phyloP scores from a whole-genome alignment of 192 early-diverging fungal species.

The Tieghemiomyces parasiticus region DNA sequence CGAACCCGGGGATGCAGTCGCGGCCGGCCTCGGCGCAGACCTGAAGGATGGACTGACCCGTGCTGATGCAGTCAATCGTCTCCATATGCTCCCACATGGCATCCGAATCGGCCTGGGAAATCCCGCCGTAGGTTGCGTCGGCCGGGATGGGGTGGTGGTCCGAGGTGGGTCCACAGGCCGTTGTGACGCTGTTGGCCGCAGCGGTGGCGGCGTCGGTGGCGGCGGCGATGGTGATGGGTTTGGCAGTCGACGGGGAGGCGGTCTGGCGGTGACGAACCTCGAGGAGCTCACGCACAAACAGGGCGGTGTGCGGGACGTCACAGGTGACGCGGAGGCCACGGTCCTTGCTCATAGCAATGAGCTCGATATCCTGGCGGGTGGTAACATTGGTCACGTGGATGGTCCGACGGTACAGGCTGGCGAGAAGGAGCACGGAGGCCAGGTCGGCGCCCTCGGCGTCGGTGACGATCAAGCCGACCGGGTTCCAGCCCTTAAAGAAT shows the following conservation, averaged over 20 bases:
- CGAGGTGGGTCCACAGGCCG: no score
- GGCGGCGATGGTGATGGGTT: no score
- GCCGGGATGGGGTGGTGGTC: no score
- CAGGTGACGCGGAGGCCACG: slow-evolving; percentile 79
- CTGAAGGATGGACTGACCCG: slow-evolving; percentile 29
- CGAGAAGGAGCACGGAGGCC: slow-evolving; percentile 74
- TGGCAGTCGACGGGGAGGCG: no score
- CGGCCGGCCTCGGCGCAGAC: slow-evolving; percentile 25
- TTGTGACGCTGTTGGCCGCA: not conserved
- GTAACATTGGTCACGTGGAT: slow-evolving; percentile 81
- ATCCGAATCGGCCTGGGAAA: slow-evolving; percentile 42
- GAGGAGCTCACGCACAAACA: slow-evolving; percentile 43
- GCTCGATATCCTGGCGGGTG: slow-evolving; percentile 60
- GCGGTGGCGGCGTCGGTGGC: not conserved
- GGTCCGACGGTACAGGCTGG: slow-evolving; percentile 64
- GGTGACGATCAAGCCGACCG: slow-evolving; percentile 54
- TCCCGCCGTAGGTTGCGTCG: no score
- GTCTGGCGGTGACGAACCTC: not conserved
- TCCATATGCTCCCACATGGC: slow-evolving; percentile 68
- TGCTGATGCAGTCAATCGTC: slow-evolving; percentile 82
- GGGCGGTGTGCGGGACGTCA: slow-evolving; percentile 78
- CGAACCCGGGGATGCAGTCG: slow-evolving; percentile 23
- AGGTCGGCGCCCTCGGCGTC: slow-evolving; percentile 78
- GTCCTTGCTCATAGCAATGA: slow-evolving; percentile 75
- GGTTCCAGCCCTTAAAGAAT: slow-evolving; percentile 72